Base-by-base conservation (phyloP, 257 asterid genomes). In the Forsythia suspensa region DNA sequence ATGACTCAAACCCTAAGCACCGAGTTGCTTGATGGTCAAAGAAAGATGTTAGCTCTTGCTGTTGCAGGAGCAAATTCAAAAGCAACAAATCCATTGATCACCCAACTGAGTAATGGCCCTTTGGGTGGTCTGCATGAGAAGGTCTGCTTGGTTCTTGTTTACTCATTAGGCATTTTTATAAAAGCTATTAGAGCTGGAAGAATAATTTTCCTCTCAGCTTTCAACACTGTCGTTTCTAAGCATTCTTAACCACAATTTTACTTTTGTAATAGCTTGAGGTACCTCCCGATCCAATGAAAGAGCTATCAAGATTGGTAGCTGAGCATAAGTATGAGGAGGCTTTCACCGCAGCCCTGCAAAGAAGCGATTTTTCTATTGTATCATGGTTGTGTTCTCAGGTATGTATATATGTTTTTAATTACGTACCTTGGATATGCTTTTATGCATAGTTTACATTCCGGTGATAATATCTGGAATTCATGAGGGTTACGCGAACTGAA, bases 301-400 rank as follows among this genome's bases (percentile, higher is more conserved):
- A 96, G 84, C 88, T 96, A 37, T 86, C 97, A n/a, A 92, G 97
- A 84, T 70, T 94, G 81, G 70, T 89, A 75, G 84, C 90, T 46
- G 99, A 96, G 87, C 94, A 84, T 44, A 96, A 96, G 83, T 94
- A 88, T 48, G 99, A 89, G 79, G 99, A 94, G 83, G 98, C 99
- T 63, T 96, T 94, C 86, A 94, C 94, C 65, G 51, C 86, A 75
- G 98, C 99, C 61, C 80, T 95, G 81, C 99, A 94, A 80, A 91
- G 92, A 84, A 93, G 95, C 81, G 99, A 95, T 74, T 96, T 95
- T 63, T 83, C 80, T 43, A 91, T 93, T 7, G 98, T 95, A 15
- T 95, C 98, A 11, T 95, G 99, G 99, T 67, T 95, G 76, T 95
- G 99, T 90, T 73, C 97, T 88, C 99, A 93, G 99, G 99, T 94